These are phyloP conservation scores for Dryas drummondii DNA, from an alignment of 306 rosid genomes.

Conservation along the genomic window DNA sequence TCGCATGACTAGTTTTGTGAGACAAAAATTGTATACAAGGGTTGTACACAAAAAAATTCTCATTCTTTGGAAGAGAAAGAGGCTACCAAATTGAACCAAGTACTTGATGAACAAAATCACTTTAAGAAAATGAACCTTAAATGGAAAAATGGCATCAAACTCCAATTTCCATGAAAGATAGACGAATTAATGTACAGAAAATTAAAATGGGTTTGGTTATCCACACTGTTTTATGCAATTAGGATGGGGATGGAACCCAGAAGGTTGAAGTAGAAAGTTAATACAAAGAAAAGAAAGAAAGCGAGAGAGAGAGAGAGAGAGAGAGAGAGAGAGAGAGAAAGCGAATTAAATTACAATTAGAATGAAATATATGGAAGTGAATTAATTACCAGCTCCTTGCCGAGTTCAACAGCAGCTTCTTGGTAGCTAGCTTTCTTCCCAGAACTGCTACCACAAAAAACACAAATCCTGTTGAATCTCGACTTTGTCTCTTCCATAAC, in stretches of 20 bases:
- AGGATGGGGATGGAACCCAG: neutral
- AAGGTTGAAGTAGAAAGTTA: neutral
- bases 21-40: too few relatives aligned
- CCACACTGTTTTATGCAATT: neutral
- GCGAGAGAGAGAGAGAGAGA: neutral
- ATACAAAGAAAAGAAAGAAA: neutral
- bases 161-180: neutral
- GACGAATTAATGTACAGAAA: neutral
- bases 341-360: neutral
- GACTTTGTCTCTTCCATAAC: constrained; percentile 78
- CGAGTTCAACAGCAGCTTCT: constrained; percentile 92
- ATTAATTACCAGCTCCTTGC: constrained; percentile 69
- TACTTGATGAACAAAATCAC: too few relatives aligned
- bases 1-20: too few relatives aligned
- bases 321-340: neutral
- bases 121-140: neutral
- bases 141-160: neutral
- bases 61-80: too few relatives aligned
- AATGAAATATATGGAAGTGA: neutral
- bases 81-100: too few relatives aligned
- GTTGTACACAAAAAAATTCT: too few relatives aligned
- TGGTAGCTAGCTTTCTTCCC: constrained; percentile 93
- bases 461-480: constrained; percentile 88
- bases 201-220: neutral
- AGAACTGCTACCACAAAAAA: constrained; percentile 95